Evolutionary conservation across 192 early-diverging fungal genomes (phyloP).

Genomic region (Coemansia sp.): DNA sequence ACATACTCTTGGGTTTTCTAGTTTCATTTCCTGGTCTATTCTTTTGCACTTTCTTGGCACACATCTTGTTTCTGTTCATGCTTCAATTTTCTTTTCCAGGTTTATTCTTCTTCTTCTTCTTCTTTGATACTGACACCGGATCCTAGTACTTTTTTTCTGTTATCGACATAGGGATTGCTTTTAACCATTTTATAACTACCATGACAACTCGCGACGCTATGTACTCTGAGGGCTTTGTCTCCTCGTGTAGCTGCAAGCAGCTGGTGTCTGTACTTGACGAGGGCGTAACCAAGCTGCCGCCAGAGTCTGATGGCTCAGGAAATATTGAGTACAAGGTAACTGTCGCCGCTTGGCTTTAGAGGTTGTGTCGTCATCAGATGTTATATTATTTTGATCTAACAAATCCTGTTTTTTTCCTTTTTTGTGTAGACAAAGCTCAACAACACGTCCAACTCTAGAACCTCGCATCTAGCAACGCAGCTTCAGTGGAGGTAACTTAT

Average conservation of each 20-base stretch:
- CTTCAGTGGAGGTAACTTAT: conserved; percentile 77
- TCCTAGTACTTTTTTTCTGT: conserved; percentile 1
- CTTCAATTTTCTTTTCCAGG: too few relatives aligned
- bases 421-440: conserved; percentile 53
- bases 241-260: conserved; percentile 3
- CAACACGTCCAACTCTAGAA: conserved; percentile 32
- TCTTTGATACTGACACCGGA: too few relatives aligned
- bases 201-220: conserved; percentile 52
- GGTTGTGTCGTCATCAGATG: background rate
- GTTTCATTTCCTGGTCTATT: too few relatives aligned
- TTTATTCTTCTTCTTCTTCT: too few relatives aligned
- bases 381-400: background rate
- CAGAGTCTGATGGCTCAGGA: conserved; percentile 80
- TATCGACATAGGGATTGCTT: too few relatives aligned
- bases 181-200: background rate
- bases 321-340: conserved; percentile 92
- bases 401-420: conserved; percentile 16
- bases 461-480: conserved; percentile 88
- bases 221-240: conserved; percentile 33
- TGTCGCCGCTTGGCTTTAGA: conserved; percentile 19
- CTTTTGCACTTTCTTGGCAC: too few relatives aligned
- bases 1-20: too few relatives aligned
- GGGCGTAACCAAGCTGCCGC: conserved; percentile 59
- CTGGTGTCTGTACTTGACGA: conserved; percentile 35
- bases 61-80: too few relatives aligned